Base-by-base conservation (phyloP, 2,329 filamentous ascomycete species). In the Botrytis pseudocinerea region DNA sequence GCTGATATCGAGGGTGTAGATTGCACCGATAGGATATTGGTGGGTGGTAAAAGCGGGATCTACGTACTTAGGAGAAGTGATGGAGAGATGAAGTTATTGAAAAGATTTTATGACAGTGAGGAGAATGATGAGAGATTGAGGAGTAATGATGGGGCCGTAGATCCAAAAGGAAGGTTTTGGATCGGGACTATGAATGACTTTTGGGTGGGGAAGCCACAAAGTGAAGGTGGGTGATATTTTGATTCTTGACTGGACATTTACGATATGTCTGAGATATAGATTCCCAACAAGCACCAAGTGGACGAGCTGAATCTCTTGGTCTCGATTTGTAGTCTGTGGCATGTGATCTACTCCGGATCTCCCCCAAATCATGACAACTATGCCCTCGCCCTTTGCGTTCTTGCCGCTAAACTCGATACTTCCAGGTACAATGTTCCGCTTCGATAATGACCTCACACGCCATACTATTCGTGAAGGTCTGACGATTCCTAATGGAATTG, bases 171-270 rank as follows among this genome's bases (percentile, higher is more conserved):
- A 46, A 86, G 93, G 48, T 96, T 95, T 83, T 97, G 93, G 92
- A 86, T 94, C 9, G 93, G 94, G 12, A 89, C 89, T 75, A 97
- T 97, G 93, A 96, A 93, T 75, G 93, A 97, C 79, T 91, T 93
- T 72, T 79, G 79, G 75, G 78, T 81, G 70, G 80, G 81, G 59
- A 75, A 78, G 65, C 79, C 78, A 54, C 77, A 82, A 72, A 74
- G 79, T 76, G 82, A 82, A 78, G 82, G 82, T 82, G 72, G 32
- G 78, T 78, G 25, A 59, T 35, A 51, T 70, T 61, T 57, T 7
- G 22, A n/a, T 54, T 35, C 54, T 3, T 32, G 48, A 9, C 22
- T 57, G 35, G 2, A 32, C 54, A 57, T 68, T 46, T 8, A 25
- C 35, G 10, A 28, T 18, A 32, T 32, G 5, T 25, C 40, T 22